These are phyloP conservation scores for Phascolomyces articulosus DNA, from an alignment of 371 early-diverging fungal species.

Conservation along the genomic window DNA sequence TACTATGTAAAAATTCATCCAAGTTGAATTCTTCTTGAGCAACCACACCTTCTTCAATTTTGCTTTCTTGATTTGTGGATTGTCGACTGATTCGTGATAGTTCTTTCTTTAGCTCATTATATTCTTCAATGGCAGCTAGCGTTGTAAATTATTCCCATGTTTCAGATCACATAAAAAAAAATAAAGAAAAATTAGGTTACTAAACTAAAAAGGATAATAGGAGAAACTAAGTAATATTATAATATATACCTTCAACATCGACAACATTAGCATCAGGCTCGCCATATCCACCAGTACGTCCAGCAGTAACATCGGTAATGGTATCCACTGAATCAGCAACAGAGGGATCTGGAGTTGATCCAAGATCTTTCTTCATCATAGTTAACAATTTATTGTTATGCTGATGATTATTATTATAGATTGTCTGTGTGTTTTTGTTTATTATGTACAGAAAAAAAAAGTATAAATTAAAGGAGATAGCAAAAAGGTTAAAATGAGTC, in stretches of 20 bases:
- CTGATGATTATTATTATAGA: too few relatives aligned
- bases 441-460: background rate
- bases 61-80: slow-evolving; percentile 13
- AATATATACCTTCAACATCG: slow-evolving; percentile 19
- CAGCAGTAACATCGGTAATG: background rate
- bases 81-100: slow-evolving; percentile 21
- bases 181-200: too few relatives aligned
- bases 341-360: background rate
- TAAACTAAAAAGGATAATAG: background rate
- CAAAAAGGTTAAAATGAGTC: background rate
- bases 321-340: slow-evolving; percentile 6
- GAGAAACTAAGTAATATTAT: background rate
- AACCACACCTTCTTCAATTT: slow-evolving; percentile 24
- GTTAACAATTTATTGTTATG: too few relatives aligned
- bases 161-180: slow-evolving; percentile 15
- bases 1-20: slow-evolving; percentile 21
- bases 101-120: slow-evolving; percentile 22
- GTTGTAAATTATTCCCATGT: slow-evolving; percentile 26
- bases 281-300: slow-evolving; percentile 12
- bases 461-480: background rate
- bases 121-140: slow-evolving; percentile 24
- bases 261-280: slow-evolving; percentile 29
- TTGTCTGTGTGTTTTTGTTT: background rate
- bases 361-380: slow-evolving; percentile 2
- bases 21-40: slow-evolving; percentile 23